These are phyloP conservation scores for Spergularia bocconei DNA, from an alignment of 148 eudicot genomes.

Conservation along the genomic window DNA sequence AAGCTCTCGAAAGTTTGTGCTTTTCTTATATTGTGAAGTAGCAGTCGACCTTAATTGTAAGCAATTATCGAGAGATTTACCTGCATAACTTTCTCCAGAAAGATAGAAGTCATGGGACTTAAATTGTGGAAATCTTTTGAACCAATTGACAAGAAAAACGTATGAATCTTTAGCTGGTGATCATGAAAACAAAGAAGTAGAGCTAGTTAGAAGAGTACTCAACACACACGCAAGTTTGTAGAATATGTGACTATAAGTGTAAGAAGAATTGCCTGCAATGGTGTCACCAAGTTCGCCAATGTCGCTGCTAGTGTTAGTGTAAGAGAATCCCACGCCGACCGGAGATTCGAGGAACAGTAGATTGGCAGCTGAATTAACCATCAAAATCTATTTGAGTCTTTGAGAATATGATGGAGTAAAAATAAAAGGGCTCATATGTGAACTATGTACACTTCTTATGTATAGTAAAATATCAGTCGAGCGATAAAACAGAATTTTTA, in stretches of 20 bases:
- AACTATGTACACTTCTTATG: no score
- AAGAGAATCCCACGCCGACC: constrained; percentile 86
- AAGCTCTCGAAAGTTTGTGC: not conserved
- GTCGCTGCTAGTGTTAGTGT: constrained; percentile 68
- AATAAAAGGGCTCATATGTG: not conserved
- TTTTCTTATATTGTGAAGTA: no score
- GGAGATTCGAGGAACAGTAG: constrained; percentile 79
- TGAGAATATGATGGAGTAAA: not conserved
- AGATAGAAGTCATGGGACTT: constrained; percentile 79
- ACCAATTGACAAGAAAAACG: constrained; percentile 69
- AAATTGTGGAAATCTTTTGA: constrained; percentile 75
- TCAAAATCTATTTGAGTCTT: not conserved
- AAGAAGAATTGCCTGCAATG: constrained; percentile 41
- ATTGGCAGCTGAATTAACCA: constrained; percentile 53
- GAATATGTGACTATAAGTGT: not conserved
- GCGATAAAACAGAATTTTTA: no score
- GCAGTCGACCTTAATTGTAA: no score
- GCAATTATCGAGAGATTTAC: constrained; percentile 39
- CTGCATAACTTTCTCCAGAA: constrained; percentile 93
- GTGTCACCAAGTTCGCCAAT: constrained; percentile 64
- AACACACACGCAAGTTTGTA: not conserved
- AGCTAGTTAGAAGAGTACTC: not conserved
- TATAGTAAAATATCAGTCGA: no score
- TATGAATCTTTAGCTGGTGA: constrained; percentile 68
- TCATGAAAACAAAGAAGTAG: not conserved